phyloP scores from a whole-genome alignment of 2,329 filamentous ascomycete genomes.

The Capronia epimyces region DNA sequence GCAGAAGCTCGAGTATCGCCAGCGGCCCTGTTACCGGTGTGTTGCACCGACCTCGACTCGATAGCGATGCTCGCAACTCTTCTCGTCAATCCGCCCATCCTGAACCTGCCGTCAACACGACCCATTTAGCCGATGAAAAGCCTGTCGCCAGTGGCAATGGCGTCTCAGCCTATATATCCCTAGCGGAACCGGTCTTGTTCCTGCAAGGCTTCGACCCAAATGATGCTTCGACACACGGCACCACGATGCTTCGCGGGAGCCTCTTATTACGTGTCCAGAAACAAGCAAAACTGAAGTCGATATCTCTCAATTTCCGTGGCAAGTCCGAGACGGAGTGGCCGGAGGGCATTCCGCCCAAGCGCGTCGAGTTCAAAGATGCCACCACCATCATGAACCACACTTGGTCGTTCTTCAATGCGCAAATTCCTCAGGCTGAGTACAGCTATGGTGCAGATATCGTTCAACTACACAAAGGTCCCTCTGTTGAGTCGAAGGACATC shows the following conservation, averaged over 20 bases:
- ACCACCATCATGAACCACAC: constrained; percentile 83
- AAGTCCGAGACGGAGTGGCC: constrained; percentile 91
- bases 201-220: constrained; percentile 47
- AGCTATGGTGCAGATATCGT: constrained; percentile 60
- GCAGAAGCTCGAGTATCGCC: constrained; percentile 26
- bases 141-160: constrained; percentile 47
- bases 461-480: constrained; percentile 46
- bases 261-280: constrained; percentile 79
- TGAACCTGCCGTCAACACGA: constrained; percentile 33
- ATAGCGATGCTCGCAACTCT: constrained; percentile 24
- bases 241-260: constrained; percentile 78
- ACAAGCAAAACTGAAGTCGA: constrained; percentile 84
- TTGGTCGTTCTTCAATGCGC: constrained; percentile 81
- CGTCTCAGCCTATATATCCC: constrained; percentile 42
- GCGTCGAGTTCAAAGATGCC: constrained; percentile 75
- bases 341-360: constrained; percentile 85
- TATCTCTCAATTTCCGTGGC: constrained; percentile 80
- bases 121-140: constrained; percentile 42
- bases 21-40: constrained; percentile 29
- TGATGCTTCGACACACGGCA: constrained; percentile 56
- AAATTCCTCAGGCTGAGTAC: constrained; percentile 54
- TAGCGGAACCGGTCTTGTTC: constrained; percentile 46
- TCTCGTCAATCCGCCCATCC: constrained; percentile 21
- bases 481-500: constrained; percentile 32
- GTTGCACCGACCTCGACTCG: constrained; percentile 29